These are phyloP conservation scores for Monosporascus sp. DNA, from an alignment of 2,329 filamentous ascomycete species.

Conservation along the genomic window DNA sequence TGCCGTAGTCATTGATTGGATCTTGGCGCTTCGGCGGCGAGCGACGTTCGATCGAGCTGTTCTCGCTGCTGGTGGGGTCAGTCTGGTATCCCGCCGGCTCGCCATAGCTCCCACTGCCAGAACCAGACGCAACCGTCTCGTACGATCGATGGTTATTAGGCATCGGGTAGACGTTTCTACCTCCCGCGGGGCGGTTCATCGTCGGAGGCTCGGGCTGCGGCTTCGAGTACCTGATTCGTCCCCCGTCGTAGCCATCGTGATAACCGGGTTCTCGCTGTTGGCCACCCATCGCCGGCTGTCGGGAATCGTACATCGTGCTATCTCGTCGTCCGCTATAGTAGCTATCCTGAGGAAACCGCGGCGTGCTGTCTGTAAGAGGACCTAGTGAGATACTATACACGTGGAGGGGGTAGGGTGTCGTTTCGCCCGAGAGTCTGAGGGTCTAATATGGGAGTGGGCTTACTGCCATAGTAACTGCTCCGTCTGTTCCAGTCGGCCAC, in stretches of 20 bases:
- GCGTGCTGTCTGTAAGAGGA: constrained; percentile 26
- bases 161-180: constrained; percentile 44
- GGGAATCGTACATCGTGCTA: constrained; percentile 35
- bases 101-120: constrained; percentile 62
- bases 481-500: constrained; percentile 48
- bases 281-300: constrained; percentile 24
- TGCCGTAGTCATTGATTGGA: constrained; percentile 60
- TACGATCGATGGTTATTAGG: constrained; percentile 72
- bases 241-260: constrained; percentile 34
- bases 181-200: constrained; percentile 31
- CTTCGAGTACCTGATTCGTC: constrained; percentile 32
- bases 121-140: constrained; percentile 78
- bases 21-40: constrained; percentile 51
- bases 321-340: constrained; percentile 45
- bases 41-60: constrained; percentile 80
- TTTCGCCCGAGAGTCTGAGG: too few species aligned
- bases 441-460: constrained; percentile 5
- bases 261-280: constrained; percentile 33
- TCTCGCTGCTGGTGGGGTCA: constrained; percentile 82
- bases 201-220: constrained; percentile 43
- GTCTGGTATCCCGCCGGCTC: constrained; percentile 78
- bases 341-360: constrained; percentile 46
- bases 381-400: constrained; percentile 14
- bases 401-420: not conserved
- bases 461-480: constrained; percentile 30